Percentiles rank a stretch among this genome's conserved stretches.
Conservation (phyloP, 768 basidiomycete genomes). For the Kondoa malvinella region DNA sequence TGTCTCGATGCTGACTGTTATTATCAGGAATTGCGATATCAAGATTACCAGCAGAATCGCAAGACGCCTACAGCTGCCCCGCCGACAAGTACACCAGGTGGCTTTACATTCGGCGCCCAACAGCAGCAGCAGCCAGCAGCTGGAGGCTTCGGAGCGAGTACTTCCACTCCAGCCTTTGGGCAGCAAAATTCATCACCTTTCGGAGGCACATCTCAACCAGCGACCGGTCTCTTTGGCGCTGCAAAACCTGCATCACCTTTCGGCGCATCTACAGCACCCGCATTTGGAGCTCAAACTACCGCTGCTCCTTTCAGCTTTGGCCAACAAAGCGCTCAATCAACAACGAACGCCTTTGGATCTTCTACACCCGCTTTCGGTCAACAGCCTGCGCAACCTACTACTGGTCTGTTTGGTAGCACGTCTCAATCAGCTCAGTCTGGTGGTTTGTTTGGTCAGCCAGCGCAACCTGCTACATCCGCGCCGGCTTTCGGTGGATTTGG, state of each 20-base stretch:
- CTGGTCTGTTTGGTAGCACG: not conserved
- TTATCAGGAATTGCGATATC: not conserved
- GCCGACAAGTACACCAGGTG: not conserved
- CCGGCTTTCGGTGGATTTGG: not conserved
- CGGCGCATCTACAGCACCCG: not conserved
- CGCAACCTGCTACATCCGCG: not conserved
- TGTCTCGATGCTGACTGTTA: not conserved
- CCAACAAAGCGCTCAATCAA: not conserved
- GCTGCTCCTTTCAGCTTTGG: conserved; percentile 6
- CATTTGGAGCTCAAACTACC: not conserved
- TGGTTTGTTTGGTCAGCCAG: not conserved
- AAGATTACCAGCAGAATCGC: conserved; percentile 9
- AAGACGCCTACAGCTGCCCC: not conserved
- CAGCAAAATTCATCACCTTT: not conserved
- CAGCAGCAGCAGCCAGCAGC: not conserved
- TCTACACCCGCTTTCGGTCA: not conserved
- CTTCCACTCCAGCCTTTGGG: not conserved
- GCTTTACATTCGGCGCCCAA: not conserved
- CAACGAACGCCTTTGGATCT: not conserved
- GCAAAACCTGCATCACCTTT: not conserved
- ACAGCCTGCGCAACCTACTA: not conserved
- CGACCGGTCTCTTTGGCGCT: conserved; percentile 2
- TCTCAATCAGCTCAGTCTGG: not conserved
- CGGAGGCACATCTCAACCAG: not conserved
- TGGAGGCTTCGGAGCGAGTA: not conserved